Conservation (phyloP, 192 early-diverging fungal genomes). For the Gamsiella multidivaricata region DNA sequence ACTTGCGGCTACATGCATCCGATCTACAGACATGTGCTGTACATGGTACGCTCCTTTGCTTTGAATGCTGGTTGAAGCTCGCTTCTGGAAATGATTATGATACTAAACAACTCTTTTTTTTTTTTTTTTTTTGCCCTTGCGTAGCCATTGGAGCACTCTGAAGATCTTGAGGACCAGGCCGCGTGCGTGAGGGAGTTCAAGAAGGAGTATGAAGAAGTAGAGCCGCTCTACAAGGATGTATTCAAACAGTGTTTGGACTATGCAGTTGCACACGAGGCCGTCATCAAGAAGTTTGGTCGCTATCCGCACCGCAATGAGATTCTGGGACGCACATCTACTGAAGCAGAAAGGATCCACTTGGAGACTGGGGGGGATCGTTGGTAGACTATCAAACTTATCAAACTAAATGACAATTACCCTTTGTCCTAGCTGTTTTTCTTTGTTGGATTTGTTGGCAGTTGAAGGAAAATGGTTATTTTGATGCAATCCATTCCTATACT, state of each 20-base stretch:
- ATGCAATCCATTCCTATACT: too few species aligned
- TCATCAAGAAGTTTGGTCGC: conserved; percentile 70
- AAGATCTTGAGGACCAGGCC: conserved; percentile 68
- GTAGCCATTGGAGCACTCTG: conserved; percentile 72
- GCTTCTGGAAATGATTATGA: too few species aligned
- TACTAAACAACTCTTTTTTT: background rate
- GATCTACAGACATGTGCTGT: conserved; percentile 63
- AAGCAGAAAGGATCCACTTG: conserved; percentile 63
- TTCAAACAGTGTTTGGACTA: conserved; percentile 52
- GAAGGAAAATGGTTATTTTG: too few species aligned
- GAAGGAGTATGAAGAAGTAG: conserved; percentile 41
- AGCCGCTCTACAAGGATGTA: conserved; percentile 50
- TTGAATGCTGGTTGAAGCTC: background rate
- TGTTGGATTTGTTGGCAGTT: background rate
- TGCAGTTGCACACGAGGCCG: conserved; percentile 58
- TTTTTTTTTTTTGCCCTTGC: background rate
- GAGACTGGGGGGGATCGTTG: conserved; percentile 33
- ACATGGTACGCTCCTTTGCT: conserved; percentile 34
- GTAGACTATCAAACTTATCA: background rate
- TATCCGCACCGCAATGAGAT: conserved; percentile 70
- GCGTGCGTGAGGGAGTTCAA: conserved; percentile 60
- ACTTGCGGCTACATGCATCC: conserved; percentile 62
- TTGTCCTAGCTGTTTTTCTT: conserved; percentile 1
- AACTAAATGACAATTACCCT: too few species aligned
- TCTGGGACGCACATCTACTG: conserved; percentile 62